phyloP scores from a whole-genome alignment of 2,329 filamentous ascomycete species.

The Cladophialophora chaetospira region DNA sequence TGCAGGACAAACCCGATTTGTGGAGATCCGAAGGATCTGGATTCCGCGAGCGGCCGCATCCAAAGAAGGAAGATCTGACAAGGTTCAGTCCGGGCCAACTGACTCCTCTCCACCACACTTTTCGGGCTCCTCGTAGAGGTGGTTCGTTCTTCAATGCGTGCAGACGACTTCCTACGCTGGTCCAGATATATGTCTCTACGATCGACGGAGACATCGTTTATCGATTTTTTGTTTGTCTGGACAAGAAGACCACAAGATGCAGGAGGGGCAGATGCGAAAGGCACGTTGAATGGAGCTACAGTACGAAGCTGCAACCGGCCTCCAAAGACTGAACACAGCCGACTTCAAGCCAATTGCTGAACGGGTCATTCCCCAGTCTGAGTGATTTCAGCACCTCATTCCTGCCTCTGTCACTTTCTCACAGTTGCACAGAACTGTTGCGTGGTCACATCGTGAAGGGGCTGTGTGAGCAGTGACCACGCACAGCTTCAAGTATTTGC shows the following conservation, averaged over 20 bases:
- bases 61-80: slow-evolving; percentile 1
- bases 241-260: no score
- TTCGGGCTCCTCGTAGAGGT: neutral
- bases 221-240: no score
- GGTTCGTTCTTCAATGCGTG: slow-evolving; percentile 9
- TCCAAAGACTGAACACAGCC: no score
- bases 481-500: neutral
- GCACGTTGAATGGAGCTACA: no score
- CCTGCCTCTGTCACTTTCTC: slow-evolving; percentile 1
- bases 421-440: neutral
- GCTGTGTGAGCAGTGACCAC: neutral
- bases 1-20: slow-evolving; percentile 2
- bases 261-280: no score
- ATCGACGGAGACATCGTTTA: no score
- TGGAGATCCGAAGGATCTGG: slow-evolving; percentile 16
- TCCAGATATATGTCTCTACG: neutral
- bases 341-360: neutral
- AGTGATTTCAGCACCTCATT: neutral
- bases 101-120: slow-evolving; percentile 4
- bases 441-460: slow-evolving; percentile 6
- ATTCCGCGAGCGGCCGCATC: neutral
- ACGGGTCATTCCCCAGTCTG: neutral
- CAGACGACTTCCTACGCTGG: slow-evolving; percentile 19
- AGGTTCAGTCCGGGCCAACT: slow-evolving; percentile 8
- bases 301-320: no score